Evolutionary conservation across 2,329 filamentous ascomycete genomes (phyloP), one percentile per base, ranked within the genome.

Genomic region (Cryphonectria nitschkei): DNA sequence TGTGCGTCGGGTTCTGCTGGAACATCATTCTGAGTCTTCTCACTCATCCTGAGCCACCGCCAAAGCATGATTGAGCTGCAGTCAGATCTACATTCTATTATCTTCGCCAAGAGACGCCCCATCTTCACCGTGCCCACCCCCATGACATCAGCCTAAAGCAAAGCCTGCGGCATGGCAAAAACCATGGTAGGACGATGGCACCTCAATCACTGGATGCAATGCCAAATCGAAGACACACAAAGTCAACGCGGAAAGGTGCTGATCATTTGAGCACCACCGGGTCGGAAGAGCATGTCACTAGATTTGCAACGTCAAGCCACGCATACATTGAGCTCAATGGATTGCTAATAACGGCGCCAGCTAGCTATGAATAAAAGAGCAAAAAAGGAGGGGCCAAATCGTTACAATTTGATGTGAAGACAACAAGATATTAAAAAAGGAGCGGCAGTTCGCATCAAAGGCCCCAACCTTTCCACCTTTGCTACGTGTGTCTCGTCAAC

Each of bases 1-100:
- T 75, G 14, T 77, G 76, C 52, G 74, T 76, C 34, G 75, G 76
- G 4, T 77, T 77, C 43, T 74, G 73, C 29, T 77, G 76, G 76
- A 77, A 75, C 50, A 75, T 77, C 37, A 75, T 77, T 54, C 64
- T 77, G 68, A 76, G 72, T 56, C 63, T 72, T 14, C 62, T 72
- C 26, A 72, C 71, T 19, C 68, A 71, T 26, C 71, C 71, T 41
- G 71, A 72, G 19, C 71, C 71, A 22, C 66, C 69, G n/a, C 56
- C 67, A 37, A 70, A 70, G 41, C 65, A 72, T 52, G 65, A 68
- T 58, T 72, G 41, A 72, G 43, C 34, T 26, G 9, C 22, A 19
- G 14, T 11, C 29, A 32, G 54, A 5, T 19, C 54, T 58, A 32
- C 29, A 19, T 7, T 19, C 14, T 5, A 32, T 34, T 14, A 34